These are phyloP conservation scores for Lecanicillium sp. DNA, from an alignment of 2,329 filamentous ascomycete genomes.

Conservation along the genomic window DNA sequence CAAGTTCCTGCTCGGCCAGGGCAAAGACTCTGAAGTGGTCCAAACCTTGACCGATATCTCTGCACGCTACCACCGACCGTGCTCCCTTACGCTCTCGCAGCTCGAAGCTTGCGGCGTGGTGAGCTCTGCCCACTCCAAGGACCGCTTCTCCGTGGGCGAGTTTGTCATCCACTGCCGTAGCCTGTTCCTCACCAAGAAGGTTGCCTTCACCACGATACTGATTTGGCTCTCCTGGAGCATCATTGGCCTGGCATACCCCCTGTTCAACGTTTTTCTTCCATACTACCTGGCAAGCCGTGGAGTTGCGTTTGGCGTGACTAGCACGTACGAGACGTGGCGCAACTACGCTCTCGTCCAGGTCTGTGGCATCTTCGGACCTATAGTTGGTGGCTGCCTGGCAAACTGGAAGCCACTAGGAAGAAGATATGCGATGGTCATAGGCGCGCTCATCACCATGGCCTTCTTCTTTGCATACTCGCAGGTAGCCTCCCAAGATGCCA, in stretches of 20 bases:
- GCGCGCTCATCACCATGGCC: slow-evolving; percentile 28
- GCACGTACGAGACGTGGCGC: slow-evolving; percentile 49
- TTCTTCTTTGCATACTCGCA: slow-evolving; percentile 34
- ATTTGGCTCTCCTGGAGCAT: slow-evolving; percentile 48
- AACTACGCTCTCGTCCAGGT: slow-evolving; percentile 61
- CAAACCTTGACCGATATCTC: slow-evolving; percentile 30
- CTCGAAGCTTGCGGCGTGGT: slow-evolving; percentile 31
- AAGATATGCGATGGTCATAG: slow-evolving; percentile 35
- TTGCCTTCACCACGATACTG: not conserved
- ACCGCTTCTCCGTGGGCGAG: slow-evolving; percentile 15
- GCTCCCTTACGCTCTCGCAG: slow-evolving; percentile 29
- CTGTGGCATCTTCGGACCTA: slow-evolving; percentile 55
- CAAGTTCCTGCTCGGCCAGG: slow-evolving; percentile 48
- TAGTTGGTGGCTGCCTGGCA: slow-evolving; percentile 56
- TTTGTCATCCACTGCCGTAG: not conserved
- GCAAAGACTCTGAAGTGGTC: slow-evolving; percentile 43
- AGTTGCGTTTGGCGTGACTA: slow-evolving; percentile 41
- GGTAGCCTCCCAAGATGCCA: slow-evolving; percentile 20
- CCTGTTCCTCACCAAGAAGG: not conserved
- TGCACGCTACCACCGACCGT: slow-evolving; percentile 28
- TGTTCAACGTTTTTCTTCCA: slow-evolving; percentile 62
- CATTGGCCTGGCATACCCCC: slow-evolving; percentile 59
- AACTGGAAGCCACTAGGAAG: slow-evolving; percentile 36
- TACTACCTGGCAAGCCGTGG: slow-evolving; percentile 16
- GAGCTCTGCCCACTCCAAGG: slow-evolving; percentile 19